phyloP scores from a whole-genome alignment of 768 basidiomycete species.

The Agrocybe praecox region DNA sequence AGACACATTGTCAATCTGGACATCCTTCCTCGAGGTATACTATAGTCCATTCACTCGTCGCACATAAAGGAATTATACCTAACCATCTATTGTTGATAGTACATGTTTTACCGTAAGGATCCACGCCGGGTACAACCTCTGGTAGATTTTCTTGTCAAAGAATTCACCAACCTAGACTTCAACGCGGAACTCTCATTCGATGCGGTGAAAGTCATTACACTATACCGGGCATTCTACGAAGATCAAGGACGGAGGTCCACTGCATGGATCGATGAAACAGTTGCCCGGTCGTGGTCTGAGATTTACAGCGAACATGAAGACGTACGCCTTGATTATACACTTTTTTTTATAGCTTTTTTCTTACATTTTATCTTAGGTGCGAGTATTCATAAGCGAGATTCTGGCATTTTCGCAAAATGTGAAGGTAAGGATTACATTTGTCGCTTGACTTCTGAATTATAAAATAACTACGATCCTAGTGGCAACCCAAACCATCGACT shows the following conservation, averaged over 20 bases:
- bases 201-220: conserved; percentile 65
- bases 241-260: conserved; percentile 80
- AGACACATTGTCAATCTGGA: conserved; percentile 79
- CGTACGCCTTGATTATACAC: conserved; percentile 37
- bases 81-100: conserved; percentile 38
- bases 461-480: conserved; percentile 37
- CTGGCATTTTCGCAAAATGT: conserved; percentile 73
- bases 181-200: conserved; percentile 84
- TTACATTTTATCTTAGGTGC: conserved; percentile 46
- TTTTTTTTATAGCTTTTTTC: conserved; percentile 4
- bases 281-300: conserved; percentile 71
- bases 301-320: conserved; percentile 81
- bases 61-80: conserved; percentile 4
- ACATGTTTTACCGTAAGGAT: conserved; percentile 78
- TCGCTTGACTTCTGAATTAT: neutral
- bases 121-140: conserved; percentile 82
- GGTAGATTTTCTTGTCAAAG: conserved; percentile 69
- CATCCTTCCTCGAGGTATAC: conserved; percentile 74
- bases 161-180: conserved; percentile 72
- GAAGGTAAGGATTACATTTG: conserved; percentile 46
- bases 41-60: conserved; percentile 27
- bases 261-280: conserved; percentile 72
- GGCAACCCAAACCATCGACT: conserved; percentile 63
- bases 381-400: conserved; percentile 75
- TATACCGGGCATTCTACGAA: conserved; percentile 73